Conservation (phyloP, 164 flowering plant genomes). For the Amborella trichopoda region DNA sequence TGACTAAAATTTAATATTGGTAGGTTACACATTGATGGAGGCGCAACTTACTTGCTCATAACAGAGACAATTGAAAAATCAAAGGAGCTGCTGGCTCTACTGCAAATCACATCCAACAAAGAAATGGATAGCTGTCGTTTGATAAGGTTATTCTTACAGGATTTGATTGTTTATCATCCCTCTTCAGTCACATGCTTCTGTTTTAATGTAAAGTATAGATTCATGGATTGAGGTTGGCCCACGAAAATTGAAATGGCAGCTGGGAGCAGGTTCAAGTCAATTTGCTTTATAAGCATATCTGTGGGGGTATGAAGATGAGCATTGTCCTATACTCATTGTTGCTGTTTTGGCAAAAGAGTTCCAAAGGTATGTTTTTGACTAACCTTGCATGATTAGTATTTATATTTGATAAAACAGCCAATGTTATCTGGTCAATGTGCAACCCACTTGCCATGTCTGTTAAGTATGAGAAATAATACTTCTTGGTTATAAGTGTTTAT, state of each 20-base stretch:
- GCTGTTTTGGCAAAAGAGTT: slow-evolving; percentile 22
- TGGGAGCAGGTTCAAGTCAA: slow-evolving; percentile 68
- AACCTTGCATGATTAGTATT: too few species aligned
- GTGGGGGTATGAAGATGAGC: slow-evolving; percentile 39
- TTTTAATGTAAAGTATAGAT: too few species aligned
- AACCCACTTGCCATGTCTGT: too few species aligned
- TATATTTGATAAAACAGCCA: too few species aligned
- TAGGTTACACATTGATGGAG: slow-evolving; percentile 36
- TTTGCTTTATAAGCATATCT: slow-evolving; percentile 37
- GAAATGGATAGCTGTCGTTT: slow-evolving; percentile 16
- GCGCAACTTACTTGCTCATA: slow-evolving; percentile 30
- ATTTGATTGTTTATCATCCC: too few species aligned
- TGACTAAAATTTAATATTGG: slow-evolving; percentile 3
- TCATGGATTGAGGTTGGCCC: slow-evolving; percentile 18
- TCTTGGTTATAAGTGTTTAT: too few species aligned
- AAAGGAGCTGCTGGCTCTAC: slow-evolving; percentile 25
- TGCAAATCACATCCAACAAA: slow-evolving; percentile 20
- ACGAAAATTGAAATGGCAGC: slow-evolving; percentile 47
- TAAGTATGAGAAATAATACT: too few species aligned
- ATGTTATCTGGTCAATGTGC: too few species aligned
- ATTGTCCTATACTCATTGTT: slow-evolving; percentile 59
- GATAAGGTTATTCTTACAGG: too few species aligned
- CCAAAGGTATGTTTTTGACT: slow-evolving; percentile 30
- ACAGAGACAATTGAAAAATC: slow-evolving; percentile 45
- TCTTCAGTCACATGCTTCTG: too few species aligned